These are phyloP conservation scores for Serendipita sp. DNA, from an alignment of 768 basidiomycete genomes.

Conservation along the genomic window DNA sequence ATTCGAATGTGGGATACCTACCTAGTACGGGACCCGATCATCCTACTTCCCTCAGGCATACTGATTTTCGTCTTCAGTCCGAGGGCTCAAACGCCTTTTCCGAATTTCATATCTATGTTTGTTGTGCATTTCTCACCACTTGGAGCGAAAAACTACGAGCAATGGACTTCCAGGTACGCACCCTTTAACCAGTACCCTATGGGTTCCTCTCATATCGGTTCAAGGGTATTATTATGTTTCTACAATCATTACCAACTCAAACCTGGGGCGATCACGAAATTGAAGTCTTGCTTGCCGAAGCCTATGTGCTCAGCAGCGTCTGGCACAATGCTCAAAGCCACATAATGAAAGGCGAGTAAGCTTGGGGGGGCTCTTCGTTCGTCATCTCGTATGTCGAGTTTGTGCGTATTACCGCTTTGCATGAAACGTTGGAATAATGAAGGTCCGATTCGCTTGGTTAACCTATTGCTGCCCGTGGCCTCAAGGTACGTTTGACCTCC, in stretches of 20 bases:
- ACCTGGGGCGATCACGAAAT: slow-evolving; percentile 94
- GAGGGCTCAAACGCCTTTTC: slow-evolving; percentile 98
- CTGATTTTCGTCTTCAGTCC: slow-evolving; percentile 48
- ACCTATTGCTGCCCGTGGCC: no score
- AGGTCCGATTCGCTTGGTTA: no score
- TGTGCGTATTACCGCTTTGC: no score
- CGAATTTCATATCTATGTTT: slow-evolving; percentile 96
- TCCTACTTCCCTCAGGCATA: no score
- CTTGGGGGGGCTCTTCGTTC: no score
- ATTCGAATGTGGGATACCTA: slow-evolving; percentile 99
- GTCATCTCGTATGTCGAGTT: no score
- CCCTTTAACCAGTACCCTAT: background rate
- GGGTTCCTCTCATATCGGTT: background rate
- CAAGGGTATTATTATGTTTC: slow-evolving; percentile 97
- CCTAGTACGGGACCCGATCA: slow-evolving; percentile 43
- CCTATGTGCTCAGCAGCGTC: slow-evolving; percentile 83
- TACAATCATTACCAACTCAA: slow-evolving; percentile 83
- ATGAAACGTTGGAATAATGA: no score
- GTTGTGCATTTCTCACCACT: slow-evolving; percentile 88
- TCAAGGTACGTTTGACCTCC: no score
- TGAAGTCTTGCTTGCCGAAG: slow-evolving; percentile 87
- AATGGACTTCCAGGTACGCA: slow-evolving; percentile 93
- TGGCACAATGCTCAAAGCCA: slow-evolving; percentile 91
- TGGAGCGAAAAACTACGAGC: slow-evolving; percentile 87
- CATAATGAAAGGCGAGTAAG: slow-evolving; percentile 29